Conservation (phyloP, 345 rosid genomes). For the Excoecaria agallocha region DNA sequence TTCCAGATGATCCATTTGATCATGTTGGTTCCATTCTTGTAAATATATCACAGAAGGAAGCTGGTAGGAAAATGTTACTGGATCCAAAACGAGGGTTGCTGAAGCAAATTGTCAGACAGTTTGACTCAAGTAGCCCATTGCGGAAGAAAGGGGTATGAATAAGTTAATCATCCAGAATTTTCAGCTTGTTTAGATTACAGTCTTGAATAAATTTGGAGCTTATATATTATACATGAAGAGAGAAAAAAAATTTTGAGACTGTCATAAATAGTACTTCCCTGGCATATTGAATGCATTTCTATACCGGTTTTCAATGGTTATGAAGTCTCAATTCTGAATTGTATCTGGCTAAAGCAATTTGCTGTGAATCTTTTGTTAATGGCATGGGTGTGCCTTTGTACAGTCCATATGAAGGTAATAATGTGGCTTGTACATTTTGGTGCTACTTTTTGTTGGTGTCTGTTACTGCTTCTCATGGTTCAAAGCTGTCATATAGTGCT, state of each 20-base stretch:
- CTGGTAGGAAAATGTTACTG: constrained; percentile 70
- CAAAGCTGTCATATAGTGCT: too few species aligned
- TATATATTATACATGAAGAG: background rate
- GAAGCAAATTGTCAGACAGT: constrained; percentile 79
- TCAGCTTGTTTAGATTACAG: constrained; percentile 1
- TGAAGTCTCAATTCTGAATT: background rate
- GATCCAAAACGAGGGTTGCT: constrained; percentile 76
- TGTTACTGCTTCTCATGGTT: too few species aligned
- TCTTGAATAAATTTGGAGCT: background rate
- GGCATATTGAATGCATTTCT: background rate
- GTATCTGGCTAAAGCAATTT: background rate
- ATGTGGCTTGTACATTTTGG: background rate
- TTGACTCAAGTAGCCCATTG: constrained; percentile 62
- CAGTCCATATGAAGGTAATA: background rate
- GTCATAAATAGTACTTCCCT: background rate
- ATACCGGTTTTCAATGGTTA: background rate
- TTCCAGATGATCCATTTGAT: constrained; percentile 83
- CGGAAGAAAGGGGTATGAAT: constrained; percentile 81
- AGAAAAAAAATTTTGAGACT: background rate
- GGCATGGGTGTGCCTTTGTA: background rate
- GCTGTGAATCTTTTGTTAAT: background rate
- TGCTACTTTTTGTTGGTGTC: too few species aligned
- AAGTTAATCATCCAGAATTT: constrained; percentile 7
- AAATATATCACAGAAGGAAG: constrained; percentile 81
- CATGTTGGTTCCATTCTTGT: constrained; percentile 91